Base-by-base conservation (phyloP, 148 eudicot species). In the Diospyros kaki region DNA sequence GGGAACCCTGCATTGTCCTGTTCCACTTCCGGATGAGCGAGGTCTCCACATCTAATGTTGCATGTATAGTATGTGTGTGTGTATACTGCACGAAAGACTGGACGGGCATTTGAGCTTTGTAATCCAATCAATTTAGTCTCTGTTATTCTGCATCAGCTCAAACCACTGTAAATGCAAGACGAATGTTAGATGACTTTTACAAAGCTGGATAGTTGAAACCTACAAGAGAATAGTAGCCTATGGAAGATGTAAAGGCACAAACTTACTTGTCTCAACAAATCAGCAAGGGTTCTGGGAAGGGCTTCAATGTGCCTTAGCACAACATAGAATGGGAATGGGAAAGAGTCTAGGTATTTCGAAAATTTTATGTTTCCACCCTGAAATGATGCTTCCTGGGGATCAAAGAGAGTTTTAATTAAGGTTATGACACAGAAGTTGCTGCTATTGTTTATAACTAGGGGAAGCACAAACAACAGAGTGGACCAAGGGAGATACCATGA, bases 261-360 rank as follows among this genome's bases (percentile, higher is more conserved):
- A 73, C 76, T 68, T 86, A 91, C 99, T 83, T 96, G 98, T 96
- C 99, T 88, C 78, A 96, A 72, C 76, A 96, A 86, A 85, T 96
- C 97, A 50, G 97, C 97, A 18, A 96, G 92, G 18, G 99, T 93
- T 80, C 93, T 81, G 1, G 99, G 99, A 80, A 96, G 98, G 7
- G 91, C 87, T 80, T 93, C 98, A 56, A 93, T 91, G 80, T 93
- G 82, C 83, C 84, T 87, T 76, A 96, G 79, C 17, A 96, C 89
- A 12, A 91, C 81, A 76, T 96, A 96, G 86, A 88, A 96, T 6
- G 98, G 99, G 86, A 96, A 96, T 0, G 99, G 99, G 75, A 96
- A 96, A 0, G 93, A 84, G 78, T 96, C 94, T 40, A 96, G 82
- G 81, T 89, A 93, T 58, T 86, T 86, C 0, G 79, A 41, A 38